Evolutionary conservation across 73 alveolate species (phyloP), one percentile per base, ranked within the genome.

Genomic region (Breviolum minutum): DNA sequence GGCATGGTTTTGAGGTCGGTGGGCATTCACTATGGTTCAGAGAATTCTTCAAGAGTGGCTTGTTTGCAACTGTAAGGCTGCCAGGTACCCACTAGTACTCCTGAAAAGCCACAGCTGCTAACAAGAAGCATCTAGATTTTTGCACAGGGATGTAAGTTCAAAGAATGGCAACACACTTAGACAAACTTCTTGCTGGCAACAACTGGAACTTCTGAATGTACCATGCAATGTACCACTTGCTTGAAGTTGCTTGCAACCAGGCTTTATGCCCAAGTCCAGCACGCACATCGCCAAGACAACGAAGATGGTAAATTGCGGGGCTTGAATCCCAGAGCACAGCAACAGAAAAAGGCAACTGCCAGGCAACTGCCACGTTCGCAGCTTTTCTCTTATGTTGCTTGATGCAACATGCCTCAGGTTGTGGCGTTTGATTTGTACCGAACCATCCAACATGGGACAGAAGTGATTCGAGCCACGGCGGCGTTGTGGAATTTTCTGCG

Each of bases 21-120:
- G 98, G 98, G 71, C 98, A 92, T 66, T 92, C 98, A 54, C 98
- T 92, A 5, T 92, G 98, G 98, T 92, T 92, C 81, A 63, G 98
- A 40, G 98, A 92, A 60, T 92, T 92, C 98, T 92, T 92, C 91
- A 92, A 92, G 66, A 92, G 98, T 62, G 11, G 89, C 98, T 61
- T 70, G 79, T 27, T 61, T 29, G 86, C 80, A 62, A 0, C 54
- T 40, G 54, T 40, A 40, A 2, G 54, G 54, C 54, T 40, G 54
- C 54, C 3, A 3, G 0, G 54, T 40, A 40, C 5, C 54, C 54
- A 40, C 54, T 40, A 40, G 54, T 40, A 40, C 54, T 40, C 54
- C 54, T 40, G 54, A 40, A 40, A 40, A 40, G 54, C 54, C 54
- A 40, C 54, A 40, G 54, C 54, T 40, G 54, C 54, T 3, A 40